A percentile compares a stretch with the other conserved stretches of the same genome.
phyloP scores from a whole-genome alignment of 768 basidiomycete species.

The Suillus variegatus region DNA sequence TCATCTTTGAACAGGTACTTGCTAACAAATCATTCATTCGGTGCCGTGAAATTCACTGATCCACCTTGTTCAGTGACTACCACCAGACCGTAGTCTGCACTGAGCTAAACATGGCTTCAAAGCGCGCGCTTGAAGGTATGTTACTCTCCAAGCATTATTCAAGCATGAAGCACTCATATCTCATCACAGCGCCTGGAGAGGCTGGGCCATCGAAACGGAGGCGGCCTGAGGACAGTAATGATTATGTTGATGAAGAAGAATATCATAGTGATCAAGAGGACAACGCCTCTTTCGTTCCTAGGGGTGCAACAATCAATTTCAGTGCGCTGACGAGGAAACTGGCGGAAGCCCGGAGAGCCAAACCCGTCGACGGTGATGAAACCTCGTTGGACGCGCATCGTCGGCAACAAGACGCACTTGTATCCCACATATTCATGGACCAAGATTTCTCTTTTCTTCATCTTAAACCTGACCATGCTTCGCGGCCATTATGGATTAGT shows the following conservation, averaged over 20 bases:
- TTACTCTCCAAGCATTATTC: background rate
- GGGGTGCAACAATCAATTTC: conserved; percentile 83
- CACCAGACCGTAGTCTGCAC: background rate
- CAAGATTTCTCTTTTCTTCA: conserved; percentile 87
- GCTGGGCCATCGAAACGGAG: conserved; percentile 41
- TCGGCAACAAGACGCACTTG: conserved; percentile 70
- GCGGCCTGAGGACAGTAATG: conserved; percentile 51
- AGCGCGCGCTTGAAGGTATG: conserved; percentile 43
- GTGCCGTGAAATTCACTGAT: background rate
- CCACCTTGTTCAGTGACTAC: background rate
- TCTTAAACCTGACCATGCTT: conserved; percentile 87
- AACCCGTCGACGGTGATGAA: conserved; percentile 41
- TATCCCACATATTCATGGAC: conserved; percentile 81
- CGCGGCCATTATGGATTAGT: conserved; percentile 95
- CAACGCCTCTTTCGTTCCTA: conserved; percentile 54
- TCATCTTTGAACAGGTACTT: background rate
- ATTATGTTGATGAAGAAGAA: conserved; percentile 63
- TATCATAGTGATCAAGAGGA: conserved; percentile 36
- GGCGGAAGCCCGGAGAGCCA: conserved; percentile 56
- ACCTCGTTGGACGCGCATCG: conserved; percentile 65
- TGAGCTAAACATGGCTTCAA: conserved; percentile 33
- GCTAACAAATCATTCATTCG: background rate
- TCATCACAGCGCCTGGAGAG: conserved; percentile 19
- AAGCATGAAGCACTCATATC: conserved; percentile 6
- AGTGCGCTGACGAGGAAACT: conserved; percentile 81